Evolutionary conservation across 768 basidiomycete species (phyloP).

Genomic region (Tubosaeta sp.): DNA sequence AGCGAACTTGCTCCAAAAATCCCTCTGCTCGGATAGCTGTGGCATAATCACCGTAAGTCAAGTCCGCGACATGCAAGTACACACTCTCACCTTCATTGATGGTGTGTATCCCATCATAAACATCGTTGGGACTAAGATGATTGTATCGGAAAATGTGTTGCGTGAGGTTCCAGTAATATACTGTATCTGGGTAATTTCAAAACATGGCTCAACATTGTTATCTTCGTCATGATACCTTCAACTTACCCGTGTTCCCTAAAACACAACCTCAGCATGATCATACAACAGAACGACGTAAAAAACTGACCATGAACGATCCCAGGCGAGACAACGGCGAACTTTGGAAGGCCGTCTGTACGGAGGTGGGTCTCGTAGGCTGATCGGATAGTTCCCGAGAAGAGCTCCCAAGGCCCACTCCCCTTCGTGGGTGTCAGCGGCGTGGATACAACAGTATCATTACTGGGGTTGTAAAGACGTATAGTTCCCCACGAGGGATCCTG

Average conservation of each 20-base stretch:
- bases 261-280: conserved; percentile 1
- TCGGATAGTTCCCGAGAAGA: neutral
- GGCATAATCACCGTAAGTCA: neutral
- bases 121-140: neutral
- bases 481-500: no score
- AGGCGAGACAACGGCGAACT: conserved; percentile 21
- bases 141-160: conserved; percentile 41
- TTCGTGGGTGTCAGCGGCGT: no score
- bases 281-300: no score
- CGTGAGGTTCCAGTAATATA: conserved; percentile 17
- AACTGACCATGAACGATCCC: conserved; percentile 25
- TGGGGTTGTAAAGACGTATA: no score
- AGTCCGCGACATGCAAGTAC: neutral
- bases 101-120: neutral
- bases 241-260: conserved; percentile 23
- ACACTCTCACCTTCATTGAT: neutral
- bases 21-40: neutral
- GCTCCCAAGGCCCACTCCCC: no score
- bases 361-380: neutral
- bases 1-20: neutral
- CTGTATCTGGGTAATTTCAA: conserved; percentile 1
- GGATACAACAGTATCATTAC: no score
- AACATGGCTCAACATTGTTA: no score
- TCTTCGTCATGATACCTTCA: conserved; percentile 10
- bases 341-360: neutral